Conservation (phyloP, 1,284 basidiomycete species). For the Fomes fomentarius region DNA sequence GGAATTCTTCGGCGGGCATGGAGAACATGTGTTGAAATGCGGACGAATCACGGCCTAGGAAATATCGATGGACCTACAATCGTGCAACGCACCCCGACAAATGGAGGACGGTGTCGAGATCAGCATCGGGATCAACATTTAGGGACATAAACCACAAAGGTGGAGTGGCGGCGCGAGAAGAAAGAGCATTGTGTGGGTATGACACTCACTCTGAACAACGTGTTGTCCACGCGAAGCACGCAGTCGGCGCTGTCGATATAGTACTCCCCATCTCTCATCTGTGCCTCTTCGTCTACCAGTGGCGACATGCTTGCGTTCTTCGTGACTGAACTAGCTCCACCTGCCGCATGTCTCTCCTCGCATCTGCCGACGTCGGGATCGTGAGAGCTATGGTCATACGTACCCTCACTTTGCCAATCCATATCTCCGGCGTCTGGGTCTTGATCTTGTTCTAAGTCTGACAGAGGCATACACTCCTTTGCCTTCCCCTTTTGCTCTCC, state of each 20-base stretch:
- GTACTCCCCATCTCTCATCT: conserved; percentile 27
- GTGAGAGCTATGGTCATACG: conserved; percentile 4
- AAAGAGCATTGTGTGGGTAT: too few species aligned
- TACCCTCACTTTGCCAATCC: conserved; percentile 7
- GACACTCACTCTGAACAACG: conserved; percentile 49
- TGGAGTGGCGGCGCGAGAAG: conserved; percentile 2
- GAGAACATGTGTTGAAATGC: conserved; percentile 58
- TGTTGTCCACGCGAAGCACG: conserved; percentile 49
- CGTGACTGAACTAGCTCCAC: conserved; percentile 17
- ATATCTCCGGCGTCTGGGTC: not conserved
- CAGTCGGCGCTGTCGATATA: conserved; percentile 47
- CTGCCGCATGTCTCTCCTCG: conserved; percentile 13
- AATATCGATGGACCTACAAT: conserved; percentile 51
- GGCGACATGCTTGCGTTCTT: not conserved
- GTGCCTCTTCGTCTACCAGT: not conserved
- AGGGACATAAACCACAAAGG: not conserved
- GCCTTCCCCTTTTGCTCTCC: conserved; percentile 10
- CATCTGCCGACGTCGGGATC: conserved; percentile 7
- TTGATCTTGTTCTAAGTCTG: not conserved
- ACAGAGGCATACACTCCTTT: conserved; percentile 1
- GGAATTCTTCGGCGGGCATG: conserved; percentile 35
- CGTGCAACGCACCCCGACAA: conserved; percentile 8
- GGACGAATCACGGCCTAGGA: conserved; percentile 52
- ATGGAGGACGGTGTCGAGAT: conserved; percentile 14
- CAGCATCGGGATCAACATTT: conserved; percentile 21